Percentiles rank a stretch among this genome's conserved stretches.
These are phyloP conservation scores for Beta macrorhiza DNA, from an alignment of 179 eudicot genomes.

Conservation along the genomic window DNA sequence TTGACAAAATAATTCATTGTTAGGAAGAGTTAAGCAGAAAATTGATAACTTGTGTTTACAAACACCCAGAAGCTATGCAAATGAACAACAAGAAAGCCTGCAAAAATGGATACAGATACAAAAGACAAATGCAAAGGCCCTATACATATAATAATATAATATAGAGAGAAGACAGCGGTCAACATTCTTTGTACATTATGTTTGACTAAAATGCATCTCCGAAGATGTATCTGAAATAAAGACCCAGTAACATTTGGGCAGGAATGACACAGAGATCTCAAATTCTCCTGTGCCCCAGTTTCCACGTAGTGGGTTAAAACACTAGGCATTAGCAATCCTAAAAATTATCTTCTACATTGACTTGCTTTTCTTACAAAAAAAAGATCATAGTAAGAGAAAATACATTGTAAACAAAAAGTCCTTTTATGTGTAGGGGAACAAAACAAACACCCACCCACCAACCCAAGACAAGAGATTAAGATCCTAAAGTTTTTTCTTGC, in stretches of 20 bases:
- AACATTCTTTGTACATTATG: neutral
- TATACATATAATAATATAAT: neutral
- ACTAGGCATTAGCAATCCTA: no score
- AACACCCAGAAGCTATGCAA: neutral
- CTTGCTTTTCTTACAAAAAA: no score
- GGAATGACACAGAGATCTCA: neutral
- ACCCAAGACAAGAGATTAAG: no score
- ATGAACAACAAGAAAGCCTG: neutral
- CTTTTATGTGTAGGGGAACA: no score
- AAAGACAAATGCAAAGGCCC: neutral
- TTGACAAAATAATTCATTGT: conserved; percentile 19
- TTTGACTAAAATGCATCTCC: neutral
- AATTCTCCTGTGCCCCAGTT: no score
- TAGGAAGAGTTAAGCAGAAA: conserved; percentile 3
- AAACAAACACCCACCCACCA: no score
- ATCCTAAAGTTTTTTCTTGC: no score
- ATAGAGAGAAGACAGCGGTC: neutral
- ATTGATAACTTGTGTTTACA: neutral
- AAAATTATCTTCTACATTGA: no score
- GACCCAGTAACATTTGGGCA: neutral
- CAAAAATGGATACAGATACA: neutral
- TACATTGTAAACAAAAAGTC: no score
- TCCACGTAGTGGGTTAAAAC: no score
- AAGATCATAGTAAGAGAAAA: no score
- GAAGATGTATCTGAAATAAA: neutral